These are phyloP conservation scores for Podospora anserina DNA, from an alignment of 495 filamentous ascomycete species.

Conservation along the genomic window DNA sequence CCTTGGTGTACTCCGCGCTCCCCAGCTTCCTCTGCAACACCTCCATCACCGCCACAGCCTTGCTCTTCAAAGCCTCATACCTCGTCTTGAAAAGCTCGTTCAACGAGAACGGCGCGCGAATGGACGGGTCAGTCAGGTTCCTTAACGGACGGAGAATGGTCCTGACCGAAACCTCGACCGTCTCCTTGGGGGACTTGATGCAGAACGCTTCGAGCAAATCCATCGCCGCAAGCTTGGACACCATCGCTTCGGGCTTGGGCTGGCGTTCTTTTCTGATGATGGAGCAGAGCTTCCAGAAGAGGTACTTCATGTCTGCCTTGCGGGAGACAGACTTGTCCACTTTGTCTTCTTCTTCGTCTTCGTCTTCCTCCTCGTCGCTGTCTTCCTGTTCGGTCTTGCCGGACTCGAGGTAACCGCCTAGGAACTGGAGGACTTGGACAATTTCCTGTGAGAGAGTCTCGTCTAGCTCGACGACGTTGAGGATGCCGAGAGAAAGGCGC, in stretches of 20 bases:
- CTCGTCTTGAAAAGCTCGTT: constrained; percentile 64
- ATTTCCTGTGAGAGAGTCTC: constrained; percentile 68
- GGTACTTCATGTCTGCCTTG: constrained; percentile 55
- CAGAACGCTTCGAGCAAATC: constrained; percentile 63
- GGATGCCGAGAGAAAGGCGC: constrained; percentile 58
- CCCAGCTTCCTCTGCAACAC: constrained; percentile 78
- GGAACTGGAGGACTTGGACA: constrained; percentile 73
- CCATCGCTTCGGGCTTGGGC: constrained; percentile 55
- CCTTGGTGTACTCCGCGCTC: constrained; percentile 68
- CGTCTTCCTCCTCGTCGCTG: constrained; percentile 37
- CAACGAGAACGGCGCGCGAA: constrained; percentile 61
- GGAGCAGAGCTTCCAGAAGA: constrained; percentile 70
- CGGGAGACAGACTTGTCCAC: constrained; percentile 44
- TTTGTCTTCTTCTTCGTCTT: constrained; percentile 43
- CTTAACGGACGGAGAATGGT: constrained; percentile 75
- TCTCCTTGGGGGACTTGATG: constrained; percentile 53
- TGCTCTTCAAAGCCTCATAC: constrained; percentile 63
- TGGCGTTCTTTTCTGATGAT: constrained; percentile 76
- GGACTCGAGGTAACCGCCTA: constrained; percentile 42
- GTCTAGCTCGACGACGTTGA: constrained; percentile 60
- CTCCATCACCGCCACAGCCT: constrained; percentile 69
- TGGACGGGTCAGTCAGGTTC: constrained; percentile 76
- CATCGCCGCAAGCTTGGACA: constrained; percentile 73
- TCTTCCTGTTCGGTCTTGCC: constrained; percentile 29
- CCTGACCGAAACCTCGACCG: constrained; percentile 58